These are phyloP conservation scores for Brassica incana DNA, from an alignment of 345 rosid species.

Conservation along the genomic window DNA sequence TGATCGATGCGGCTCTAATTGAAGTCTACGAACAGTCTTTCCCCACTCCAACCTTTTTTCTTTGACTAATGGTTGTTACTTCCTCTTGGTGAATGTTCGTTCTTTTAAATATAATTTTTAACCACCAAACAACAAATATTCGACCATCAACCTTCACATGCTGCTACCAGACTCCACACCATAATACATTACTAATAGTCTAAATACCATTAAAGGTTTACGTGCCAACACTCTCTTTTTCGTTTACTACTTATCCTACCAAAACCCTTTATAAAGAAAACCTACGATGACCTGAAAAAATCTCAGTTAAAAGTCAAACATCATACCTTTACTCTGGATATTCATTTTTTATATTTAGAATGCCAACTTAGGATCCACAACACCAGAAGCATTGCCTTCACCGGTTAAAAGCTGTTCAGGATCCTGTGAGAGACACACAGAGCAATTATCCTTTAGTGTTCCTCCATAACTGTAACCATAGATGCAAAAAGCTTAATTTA, in stretches of 20 bases:
- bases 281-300: conserved; percentile 17
- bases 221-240: conserved; percentile 23
- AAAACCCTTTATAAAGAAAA: conserved; percentile 18
- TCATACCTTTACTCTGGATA: conserved; percentile 24
- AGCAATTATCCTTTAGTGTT: neutral
- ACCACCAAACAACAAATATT: too few species aligned
- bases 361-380: conserved; percentile 66
- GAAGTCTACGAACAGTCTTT: neutral
- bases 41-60: neutral
- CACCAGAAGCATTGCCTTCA: conserved; percentile 80
- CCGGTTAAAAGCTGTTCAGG: conserved; percentile 70
- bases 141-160: too few species aligned
- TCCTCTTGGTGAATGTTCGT: neutral
- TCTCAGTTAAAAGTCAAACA: conserved; percentile 7
- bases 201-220: conserved; percentile 1
- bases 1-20: neutral
- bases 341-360: too few species aligned
- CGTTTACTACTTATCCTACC: conserved; percentile 9
- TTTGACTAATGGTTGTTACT: neutral
- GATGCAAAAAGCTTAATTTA: neutral
- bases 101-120: too few species aligned
- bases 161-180: too few species aligned
- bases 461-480: neutral
- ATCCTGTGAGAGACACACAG: conserved; percentile 50
- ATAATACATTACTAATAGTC: too few species aligned